A percentile compares a stretch with the other conserved stretches of the same genome.
Evolutionary conservation across 1,139 yeast species (phyloP).

Genomic region (Ogataea hybrid): DNA sequence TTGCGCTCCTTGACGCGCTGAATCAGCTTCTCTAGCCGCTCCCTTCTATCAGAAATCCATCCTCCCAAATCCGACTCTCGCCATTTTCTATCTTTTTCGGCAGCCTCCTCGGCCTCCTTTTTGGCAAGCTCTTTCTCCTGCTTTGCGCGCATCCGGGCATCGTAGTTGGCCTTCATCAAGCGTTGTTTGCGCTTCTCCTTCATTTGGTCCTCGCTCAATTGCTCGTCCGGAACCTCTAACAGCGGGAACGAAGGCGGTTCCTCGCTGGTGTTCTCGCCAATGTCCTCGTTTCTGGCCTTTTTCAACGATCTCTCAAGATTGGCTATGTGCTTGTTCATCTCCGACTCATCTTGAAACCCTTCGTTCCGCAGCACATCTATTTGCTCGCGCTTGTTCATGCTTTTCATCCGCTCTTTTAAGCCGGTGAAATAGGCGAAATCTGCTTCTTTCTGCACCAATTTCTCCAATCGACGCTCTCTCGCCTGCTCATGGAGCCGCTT

Average conservation of each 20-base stretch:
- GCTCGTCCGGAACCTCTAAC: conserved; percentile 80
- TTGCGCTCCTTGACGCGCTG: conserved; percentile 62
- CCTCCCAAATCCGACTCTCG: conserved; percentile 69
- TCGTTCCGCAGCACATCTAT: conserved; percentile 58
- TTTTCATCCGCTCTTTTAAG: conserved; percentile 51
- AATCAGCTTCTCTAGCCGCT: conserved; percentile 55
- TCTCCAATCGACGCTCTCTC: conserved; percentile 76
- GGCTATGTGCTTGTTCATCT: conserved; percentile 63
- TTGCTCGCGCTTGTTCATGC: conserved; percentile 44
- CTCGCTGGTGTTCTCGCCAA: conserved; percentile 50
- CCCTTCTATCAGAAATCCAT: conserved; percentile 76
- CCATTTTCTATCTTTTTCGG: conserved; percentile 71
- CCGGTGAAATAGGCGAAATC: conserved; percentile 71
- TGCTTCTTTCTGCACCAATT: conserved; percentile 73
- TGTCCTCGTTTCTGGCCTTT: conserved; percentile 63
- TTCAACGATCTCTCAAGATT: conserved; percentile 68
- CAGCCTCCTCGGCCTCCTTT: conserved; percentile 47
- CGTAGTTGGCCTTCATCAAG: conserved; percentile 80
- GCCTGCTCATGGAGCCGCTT: conserved; percentile 92
- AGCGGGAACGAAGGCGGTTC: conserved; percentile 77
- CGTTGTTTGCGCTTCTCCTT: conserved; percentile 86
- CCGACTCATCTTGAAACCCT: conserved; percentile 74
- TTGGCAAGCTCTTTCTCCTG: conserved; percentile 71
- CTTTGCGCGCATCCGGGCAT: conserved; percentile 81
- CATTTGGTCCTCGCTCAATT: conserved; percentile 73